Base-by-base conservation (phyloP, 441 rosid genomes). In the Isatis lusitanica region DNA sequence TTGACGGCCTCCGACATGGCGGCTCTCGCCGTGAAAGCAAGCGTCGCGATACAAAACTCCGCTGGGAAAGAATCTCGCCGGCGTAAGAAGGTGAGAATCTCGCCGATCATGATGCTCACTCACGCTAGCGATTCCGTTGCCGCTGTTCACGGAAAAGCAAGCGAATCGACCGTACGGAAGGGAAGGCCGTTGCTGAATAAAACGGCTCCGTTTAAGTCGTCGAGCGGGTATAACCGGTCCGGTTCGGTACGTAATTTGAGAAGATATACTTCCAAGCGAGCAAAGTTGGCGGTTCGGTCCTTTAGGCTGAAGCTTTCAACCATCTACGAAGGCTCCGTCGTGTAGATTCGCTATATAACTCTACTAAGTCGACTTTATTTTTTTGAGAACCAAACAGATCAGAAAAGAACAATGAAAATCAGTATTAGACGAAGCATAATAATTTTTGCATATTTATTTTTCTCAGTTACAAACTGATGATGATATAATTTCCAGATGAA, bases 1-100 rank as follows among this genome's bases (percentile, higher is more conserved):
- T 24, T 90, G 6, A 60, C 82, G 21, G 88, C 96, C 11, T 70
- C 91, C 3, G 93, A 88, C 47, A 90, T 90, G 93, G 93, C 93
- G 1, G 93, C 88, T 33, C 74, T 88, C 61, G 96, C 96, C 21
- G 91, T 90, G n/a, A 88, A 83, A 74, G 96, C 93, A 38, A 81
- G 85, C 82, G 47, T 79, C 31, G 91, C 96, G 58, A 65, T 90
- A 35, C 87, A 83, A 17, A 83, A 71, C 15, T 74, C 76, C 7
- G 53, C 66, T 0, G 73, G 75, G 33, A 74, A 68, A 9, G 74
- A 53, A 2, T 35, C 74, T 7, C 44, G 68, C 3, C 70, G 84
- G 7, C 61, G 72, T 9, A 83, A 83, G 63, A 74, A 78, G 28
- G 71, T 26, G 24, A 72, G 85, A 74, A 82, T 86, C 44, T 82